Conservation (phyloP, 2,329 filamentous ascomycete species). For the Fusarium annulatum region DNA sequence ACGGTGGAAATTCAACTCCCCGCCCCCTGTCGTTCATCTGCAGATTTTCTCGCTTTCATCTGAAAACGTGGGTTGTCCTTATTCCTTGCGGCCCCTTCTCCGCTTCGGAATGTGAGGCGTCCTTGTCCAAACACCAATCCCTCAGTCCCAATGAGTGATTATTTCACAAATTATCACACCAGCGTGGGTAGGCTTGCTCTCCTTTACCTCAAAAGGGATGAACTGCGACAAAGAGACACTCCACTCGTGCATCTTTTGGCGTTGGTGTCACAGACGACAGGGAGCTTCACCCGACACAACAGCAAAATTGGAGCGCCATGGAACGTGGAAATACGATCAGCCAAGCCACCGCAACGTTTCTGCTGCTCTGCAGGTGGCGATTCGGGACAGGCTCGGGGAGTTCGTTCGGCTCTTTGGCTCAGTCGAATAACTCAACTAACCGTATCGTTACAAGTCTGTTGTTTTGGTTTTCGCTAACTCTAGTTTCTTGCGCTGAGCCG, state of each 20-base stretch:
- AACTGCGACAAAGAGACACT: conserved; percentile 10
- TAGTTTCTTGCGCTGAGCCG: conserved; percentile 1
- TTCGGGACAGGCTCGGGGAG: conserved; percentile 32
- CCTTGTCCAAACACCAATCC: conserved; percentile 4
- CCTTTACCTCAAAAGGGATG: conserved; percentile 12
- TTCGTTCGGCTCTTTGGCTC: conserved; percentile 14
- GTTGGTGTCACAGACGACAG: conserved; percentile 7
- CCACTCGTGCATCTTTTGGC: conserved; percentile 17
- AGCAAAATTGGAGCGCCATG: conserved; percentile 13
- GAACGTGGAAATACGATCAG: conserved; percentile 23
- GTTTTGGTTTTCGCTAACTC: conserved; percentile 6
- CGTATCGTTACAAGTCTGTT: conserved; percentile 12
- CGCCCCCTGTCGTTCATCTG: conserved; percentile 33
- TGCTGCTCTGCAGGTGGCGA: conserved; percentile 10
- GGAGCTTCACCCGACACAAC: conserved; percentile 4
- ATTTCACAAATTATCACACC: neutral
- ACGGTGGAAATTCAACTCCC: conserved; percentile 30
- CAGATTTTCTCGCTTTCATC: conserved; percentile 17
- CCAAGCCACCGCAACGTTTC: conserved; percentile 1
- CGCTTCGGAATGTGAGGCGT: conserved; percentile 7
- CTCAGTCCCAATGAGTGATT: conserved; percentile 29
- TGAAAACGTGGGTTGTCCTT: conserved; percentile 25
- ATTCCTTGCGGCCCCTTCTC: conserved; percentile 23
- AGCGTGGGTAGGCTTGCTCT: conserved; percentile 13
- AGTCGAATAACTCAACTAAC: conserved; percentile 19